A percentile compares a stretch with the other conserved stretches of the same genome.
Evolutionary conservation across 441 rosid genomes (phyloP).

Genomic region (Omphalea diandra): DNA sequence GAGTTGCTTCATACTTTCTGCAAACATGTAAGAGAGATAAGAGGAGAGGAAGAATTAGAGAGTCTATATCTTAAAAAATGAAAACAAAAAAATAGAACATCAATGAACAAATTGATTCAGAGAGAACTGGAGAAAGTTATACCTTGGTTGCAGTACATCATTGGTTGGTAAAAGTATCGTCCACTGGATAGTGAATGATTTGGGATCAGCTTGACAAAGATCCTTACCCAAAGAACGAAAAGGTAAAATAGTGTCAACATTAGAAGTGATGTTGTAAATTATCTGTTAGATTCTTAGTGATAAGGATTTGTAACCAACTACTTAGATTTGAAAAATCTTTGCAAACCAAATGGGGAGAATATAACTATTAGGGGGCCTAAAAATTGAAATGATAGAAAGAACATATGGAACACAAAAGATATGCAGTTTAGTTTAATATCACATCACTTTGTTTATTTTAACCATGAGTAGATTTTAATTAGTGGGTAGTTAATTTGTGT

Average conservation of each 20-base stretch:
- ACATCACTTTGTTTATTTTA: too few relatives aligned
- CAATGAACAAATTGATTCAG: constrained; percentile 2
- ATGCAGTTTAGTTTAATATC: too few relatives aligned
- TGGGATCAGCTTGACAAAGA: constrained; percentile 88
- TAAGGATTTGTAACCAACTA: constrained; percentile 6
- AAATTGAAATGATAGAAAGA: too few relatives aligned
- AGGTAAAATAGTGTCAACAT: constrained; percentile 12
- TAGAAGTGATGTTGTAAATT: constrained; percentile 6
- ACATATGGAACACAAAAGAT: too few relatives aligned
- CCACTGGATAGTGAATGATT: constrained; percentile 84
- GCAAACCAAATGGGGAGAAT: not conserved
- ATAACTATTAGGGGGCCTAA: too few relatives aligned
- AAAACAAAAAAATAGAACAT: constrained; percentile 9
- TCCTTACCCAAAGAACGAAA: constrained; percentile 44
- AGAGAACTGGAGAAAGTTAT: constrained; percentile 18
- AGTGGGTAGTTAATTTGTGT: too few relatives aligned
- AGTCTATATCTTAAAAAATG: constrained; percentile 6
- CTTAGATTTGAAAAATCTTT: not conserved
- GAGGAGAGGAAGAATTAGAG: constrained; percentile 11
- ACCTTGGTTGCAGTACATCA: constrained; percentile 83
- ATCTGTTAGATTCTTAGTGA: too few relatives aligned
- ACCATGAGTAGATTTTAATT: too few relatives aligned
- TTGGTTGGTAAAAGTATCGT: constrained; percentile 83
- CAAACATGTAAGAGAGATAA: constrained; percentile 26
- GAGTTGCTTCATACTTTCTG: constrained; percentile 81